Base-by-base conservation (phyloP, 1,284 basidiomycete species). In the Rhodotorula mucilaginosa region DNA sequence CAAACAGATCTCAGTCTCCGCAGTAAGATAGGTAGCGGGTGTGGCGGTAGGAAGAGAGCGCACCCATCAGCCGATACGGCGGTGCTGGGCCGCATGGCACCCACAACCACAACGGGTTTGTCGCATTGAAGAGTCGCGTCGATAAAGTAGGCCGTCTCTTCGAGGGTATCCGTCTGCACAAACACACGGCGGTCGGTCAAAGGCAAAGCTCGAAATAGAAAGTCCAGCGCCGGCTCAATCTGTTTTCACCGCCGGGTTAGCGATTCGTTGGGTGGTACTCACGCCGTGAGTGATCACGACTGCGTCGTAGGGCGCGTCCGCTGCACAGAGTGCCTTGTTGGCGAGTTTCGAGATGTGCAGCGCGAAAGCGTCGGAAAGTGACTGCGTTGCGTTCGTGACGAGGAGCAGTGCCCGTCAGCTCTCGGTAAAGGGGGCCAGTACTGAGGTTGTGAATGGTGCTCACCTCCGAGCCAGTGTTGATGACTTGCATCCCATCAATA, bases 31-130 rank as follows among this genome's bases (percentile, higher is more conserved):
- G 34, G 34, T 34, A 29, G 54, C 1, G 5, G 8, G 34, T 51
- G 0, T 13, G 10, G 39, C 39, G 39, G 39, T 7, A 19, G 34
- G 44, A 19, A 48, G 29, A 26, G 2, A 8, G 18, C 66, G 39
- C 26, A 67, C 54, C 62, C 62, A 16, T 64, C 62, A 21, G 62
- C 62, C 8, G 78, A 79, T 52, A 79, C 75, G 52, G 79, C 78
- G 1, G 80, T 79, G 2, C 77, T 67, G 5, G 80, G 81, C n/a
- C 81, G 71, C 81, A 81, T 81, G 2, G 80, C 78, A 5, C 80
- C 81, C 29, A 80, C 80, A 1, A 80, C 69, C 18, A 82, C 79
- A 49, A 81, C 77, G 0, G 81, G 79, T 71, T 79, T 78, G 60
- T 73, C 71, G 70, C 75, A 77, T 49, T 75, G 51, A 51, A 79